phyloP scores from a whole-genome alignment of 345 rosid genomes.

The Stellera chamaejasme region DNA sequence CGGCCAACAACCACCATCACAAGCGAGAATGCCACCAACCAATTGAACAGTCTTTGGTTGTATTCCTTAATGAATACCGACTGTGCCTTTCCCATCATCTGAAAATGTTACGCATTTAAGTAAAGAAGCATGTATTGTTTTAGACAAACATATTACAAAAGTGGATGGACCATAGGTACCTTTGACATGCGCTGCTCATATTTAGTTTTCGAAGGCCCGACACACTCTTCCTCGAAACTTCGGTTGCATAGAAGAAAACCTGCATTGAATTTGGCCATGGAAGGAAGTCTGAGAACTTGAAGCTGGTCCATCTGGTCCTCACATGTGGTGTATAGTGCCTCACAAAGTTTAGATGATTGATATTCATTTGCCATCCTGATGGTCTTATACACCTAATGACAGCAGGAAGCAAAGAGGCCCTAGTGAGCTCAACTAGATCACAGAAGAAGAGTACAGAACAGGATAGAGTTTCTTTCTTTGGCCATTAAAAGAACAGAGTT shows the following conservation, averaged over 20 bases:
- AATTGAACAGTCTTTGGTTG: constrained; percentile 91
- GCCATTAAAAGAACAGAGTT: no score
- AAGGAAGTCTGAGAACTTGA: constrained; percentile 95
- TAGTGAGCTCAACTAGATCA: neutral
- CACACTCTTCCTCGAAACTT: constrained; percentile 73
- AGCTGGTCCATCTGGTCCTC: constrained; percentile 99
- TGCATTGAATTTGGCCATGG: constrained; percentile 98
- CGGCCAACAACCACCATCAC: constrained; percentile 94
- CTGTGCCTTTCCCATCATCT: constrained; percentile 89
- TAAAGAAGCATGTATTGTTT: neutral
- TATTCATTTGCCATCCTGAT: constrained; percentile 64
- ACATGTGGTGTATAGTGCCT: constrained; percentile 63
- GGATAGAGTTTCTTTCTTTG: no score
- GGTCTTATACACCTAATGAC: constrained; percentile 58
- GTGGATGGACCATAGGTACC: constrained; percentile 29
- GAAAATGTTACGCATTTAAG: constrained; percentile 13
- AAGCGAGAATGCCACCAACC: constrained; percentile 94
- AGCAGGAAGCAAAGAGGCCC: neutral
- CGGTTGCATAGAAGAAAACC: constrained; percentile 90
- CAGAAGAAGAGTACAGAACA: no score
- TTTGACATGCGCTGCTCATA: constrained; percentile 84
- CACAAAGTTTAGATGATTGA: constrained; percentile 86
- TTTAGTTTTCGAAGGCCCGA: constrained; percentile 80
- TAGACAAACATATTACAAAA: neutral
- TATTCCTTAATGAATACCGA: constrained; percentile 87